Evolutionary conservation across 2,329 filamentous ascomycete species (phyloP), one percentile per base, ranked within the genome.

Genomic region (Aplosporella prunicola): DNA sequence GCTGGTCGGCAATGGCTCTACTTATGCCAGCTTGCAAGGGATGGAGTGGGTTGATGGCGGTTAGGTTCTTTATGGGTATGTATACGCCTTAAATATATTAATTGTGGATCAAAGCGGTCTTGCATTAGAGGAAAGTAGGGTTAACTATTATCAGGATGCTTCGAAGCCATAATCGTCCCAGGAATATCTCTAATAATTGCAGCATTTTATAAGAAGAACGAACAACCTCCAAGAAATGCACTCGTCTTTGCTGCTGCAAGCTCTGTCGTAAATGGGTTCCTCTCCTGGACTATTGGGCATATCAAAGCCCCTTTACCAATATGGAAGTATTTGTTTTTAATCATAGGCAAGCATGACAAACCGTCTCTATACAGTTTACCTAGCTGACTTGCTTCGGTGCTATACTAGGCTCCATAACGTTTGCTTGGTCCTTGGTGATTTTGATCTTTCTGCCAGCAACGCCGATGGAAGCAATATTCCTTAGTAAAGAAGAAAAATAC

Each of bases 131-230:
- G n/a, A n/a, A n/a, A n/a, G n/a, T n/a, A n/a, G n/a, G n/a, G n/a
- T n/a, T n/a, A n/a, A n/a, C n/a, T n/a, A n/a, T n/a, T n/a, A n/a
- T 23, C 35, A 44, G 40, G 22, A 10, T 52, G 44, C 35, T 46
- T 61, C 1, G 59, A 61, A 32, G 55, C 57, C 5, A 52, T 58
- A 17, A 56, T 55, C 15, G 47, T 52, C 2, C 58, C 58, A 5
- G 53, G 51, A 9, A 49, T 59, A 14, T 58, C 55, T 4, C 48
- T 60, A 18, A 51, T 62, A 23, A 49, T 62, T 25, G 53, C 57
- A 5, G 55, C 51, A 3, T 62, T 62, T 40, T 62, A 62, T 39
- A 60, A 54, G 38, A 62, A 61, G 22, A 44, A 51, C 5, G 59
- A 60, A 29, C 57, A 59, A 5, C 34, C 34, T 24, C 34, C 53